Evolutionary conservation across 2,329 filamentous ascomycete genomes (phyloP), one percentile per base, ranked within the genome.

Genomic region (Amphichorda felina): DNA sequence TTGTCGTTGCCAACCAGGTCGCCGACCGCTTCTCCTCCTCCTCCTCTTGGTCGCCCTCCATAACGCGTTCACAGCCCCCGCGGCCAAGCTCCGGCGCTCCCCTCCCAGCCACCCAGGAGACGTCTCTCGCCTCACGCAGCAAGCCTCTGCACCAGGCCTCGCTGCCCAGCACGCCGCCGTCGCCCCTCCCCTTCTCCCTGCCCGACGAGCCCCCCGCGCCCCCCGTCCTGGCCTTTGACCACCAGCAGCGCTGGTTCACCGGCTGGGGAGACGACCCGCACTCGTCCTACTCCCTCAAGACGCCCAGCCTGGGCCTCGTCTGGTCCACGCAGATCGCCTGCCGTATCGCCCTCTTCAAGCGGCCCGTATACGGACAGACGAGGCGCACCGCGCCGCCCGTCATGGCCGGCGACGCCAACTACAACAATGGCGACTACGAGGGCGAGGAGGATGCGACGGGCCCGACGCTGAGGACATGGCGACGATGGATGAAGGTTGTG

Each of bases 1-100:
- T 98, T 19, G 87, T 98, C 1, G 82, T 95, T 3, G 83, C 89
- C 5, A 98, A 98, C 53, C 91, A 98, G 57, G 89, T 98, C 21
- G 83, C 85, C 5, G 91, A 98, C 59, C 79, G 87, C 4, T 94
- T 98, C 47, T 43, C 50, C 36, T 50, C 50, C 6, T 19, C 29
- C 8, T 31, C 15, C 29, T 16, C 29, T 4, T 31, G 6, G 6
- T 19, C 29, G 16, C 11, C 15, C 3, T 8, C 16, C 17, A n/a
- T 15, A 7, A 26, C 10, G 14, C 34, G 14, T 17, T 18, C 18
- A 8, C 29, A 17, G 13, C n/a, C n/a, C n/a, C n/a, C n/a, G n/a
- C 33, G 7, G 28, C 38, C 22, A 14, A 19, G n/a, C 16, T 29
- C 25, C 17, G 8, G 14, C 10, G 16, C 24, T 18, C 24, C 25